A percentile compares a stretch with the other conserved stretches of the same genome.
Evolutionary conservation across 306 rosid genomes (phyloP).

Genomic region (Ormosia semicastrata): DNA sequence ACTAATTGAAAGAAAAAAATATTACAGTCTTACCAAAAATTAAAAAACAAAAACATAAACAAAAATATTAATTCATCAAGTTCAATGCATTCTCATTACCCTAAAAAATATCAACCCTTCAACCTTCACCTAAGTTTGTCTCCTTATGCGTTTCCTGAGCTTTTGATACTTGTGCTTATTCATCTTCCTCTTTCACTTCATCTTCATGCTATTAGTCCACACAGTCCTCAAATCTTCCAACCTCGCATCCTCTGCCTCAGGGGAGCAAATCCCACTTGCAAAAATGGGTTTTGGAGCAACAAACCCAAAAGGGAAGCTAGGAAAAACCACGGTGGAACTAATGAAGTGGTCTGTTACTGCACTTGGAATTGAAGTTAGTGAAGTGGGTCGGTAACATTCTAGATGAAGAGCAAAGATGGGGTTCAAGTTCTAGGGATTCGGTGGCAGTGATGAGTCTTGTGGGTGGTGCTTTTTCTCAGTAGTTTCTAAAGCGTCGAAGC

Average conservation of each 20-base stretch:
- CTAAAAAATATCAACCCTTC: neutral
- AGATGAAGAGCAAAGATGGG: constrained; percentile 13
- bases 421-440: constrained; percentile 18
- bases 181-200: constrained; percentile 83
- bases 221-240: constrained; percentile 45
- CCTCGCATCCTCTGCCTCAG: constrained; percentile 30
- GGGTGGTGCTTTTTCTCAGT: constrained; percentile 38
- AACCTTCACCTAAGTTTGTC: constrained; percentile 57
- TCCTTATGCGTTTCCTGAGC: constrained; percentile 63
- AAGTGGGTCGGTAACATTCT: constrained; percentile 8
- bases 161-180: constrained; percentile 84
- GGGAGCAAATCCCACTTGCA: constrained; percentile 24
- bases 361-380: neutral
- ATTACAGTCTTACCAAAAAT: too few relatives aligned
- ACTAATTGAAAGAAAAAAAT: too few relatives aligned
- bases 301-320: constrained; percentile 60
- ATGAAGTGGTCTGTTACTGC: constrained; percentile 4
- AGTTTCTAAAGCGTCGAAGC: constrained; percentile 65
- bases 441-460: constrained; percentile 30
- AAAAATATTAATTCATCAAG: neutral
- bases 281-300: constrained; percentile 38
- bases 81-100: neutral
- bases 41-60: too few relatives aligned
- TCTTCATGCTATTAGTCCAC: constrained; percentile 88
- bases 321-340: constrained; percentile 40